These are phyloP conservation scores for Hypoxylon subgilvum DNA, from an alignment of 495 filamentous ascomycete genomes.

Conservation along the genomic window DNA sequence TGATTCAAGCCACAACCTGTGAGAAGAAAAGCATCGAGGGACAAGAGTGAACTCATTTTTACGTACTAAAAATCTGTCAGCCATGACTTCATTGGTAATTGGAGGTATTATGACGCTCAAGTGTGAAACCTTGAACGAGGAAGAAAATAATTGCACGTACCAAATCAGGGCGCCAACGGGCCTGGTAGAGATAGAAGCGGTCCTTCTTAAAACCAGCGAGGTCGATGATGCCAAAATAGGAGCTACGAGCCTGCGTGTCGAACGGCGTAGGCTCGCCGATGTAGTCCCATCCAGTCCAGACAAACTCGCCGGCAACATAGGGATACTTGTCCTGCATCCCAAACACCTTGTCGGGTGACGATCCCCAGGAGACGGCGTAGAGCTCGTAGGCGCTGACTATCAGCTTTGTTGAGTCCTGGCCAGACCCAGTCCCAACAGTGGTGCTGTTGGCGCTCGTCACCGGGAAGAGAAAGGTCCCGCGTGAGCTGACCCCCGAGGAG, in stretches of 20 bases:
- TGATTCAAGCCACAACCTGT: neutral
- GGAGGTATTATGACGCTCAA: neutral
- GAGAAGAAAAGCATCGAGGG: neutral
- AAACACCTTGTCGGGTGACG: constrained; percentile 58
- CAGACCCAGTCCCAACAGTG: constrained; percentile 28
- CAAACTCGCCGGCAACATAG: constrained; percentile 57
- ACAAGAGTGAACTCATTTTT: neutral
- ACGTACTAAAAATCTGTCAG: constrained; percentile 27
- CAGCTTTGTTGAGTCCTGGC: constrained; percentile 32
- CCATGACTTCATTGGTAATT: neutral
- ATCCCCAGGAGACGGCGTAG: constrained; percentile 48
- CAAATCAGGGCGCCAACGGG: constrained; percentile 52
- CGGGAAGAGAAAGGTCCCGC: constrained; percentile 59
- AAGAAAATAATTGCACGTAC: constrained; percentile 3
- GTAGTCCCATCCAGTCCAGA: constrained; percentile 60
- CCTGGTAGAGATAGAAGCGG: constrained; percentile 55
- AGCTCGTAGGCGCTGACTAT: constrained; percentile 58
- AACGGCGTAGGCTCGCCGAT: constrained; percentile 58
- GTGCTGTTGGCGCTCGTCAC: constrained; percentile 46
- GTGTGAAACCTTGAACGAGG: neutral
- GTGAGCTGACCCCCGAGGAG: constrained; percentile 49
- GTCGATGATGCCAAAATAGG: constrained; percentile 57
- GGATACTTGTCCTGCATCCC: constrained; percentile 49
- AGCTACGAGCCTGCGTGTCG: constrained; percentile 47
- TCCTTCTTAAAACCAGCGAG: constrained; percentile 60